Evolutionary conservation across 345 rosid genomes (phyloP).

Genomic region (Aquilaria malaccensis): DNA sequence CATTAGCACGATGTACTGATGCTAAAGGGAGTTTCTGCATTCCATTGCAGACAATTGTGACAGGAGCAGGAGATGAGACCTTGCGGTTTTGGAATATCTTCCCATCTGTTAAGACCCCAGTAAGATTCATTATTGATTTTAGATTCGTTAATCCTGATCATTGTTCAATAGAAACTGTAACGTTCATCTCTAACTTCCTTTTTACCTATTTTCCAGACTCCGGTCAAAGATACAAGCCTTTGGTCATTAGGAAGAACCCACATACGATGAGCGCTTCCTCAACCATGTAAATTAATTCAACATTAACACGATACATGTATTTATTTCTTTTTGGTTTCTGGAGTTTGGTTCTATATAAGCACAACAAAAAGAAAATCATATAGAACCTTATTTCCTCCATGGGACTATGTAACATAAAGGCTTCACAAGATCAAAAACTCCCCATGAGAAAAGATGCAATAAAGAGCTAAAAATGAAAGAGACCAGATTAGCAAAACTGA

Average conservation of each 20-base stretch:
- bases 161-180: too few species aligned
- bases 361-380: neutral
- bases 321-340: neutral
- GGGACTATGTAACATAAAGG: too few species aligned
- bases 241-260: constrained; percentile 92
- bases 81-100: constrained; percentile 89
- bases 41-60: constrained; percentile 74
- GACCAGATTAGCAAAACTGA: neutral
- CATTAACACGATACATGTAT: neutral
- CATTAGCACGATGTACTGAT: too few species aligned
- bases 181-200: neutral
- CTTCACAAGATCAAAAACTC: too few species aligned
- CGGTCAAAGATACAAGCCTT: constrained; percentile 84
- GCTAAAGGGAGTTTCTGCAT: neutral
- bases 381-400: neutral
- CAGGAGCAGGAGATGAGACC: constrained; percentile 98
- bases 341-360: constrained; percentile 10
- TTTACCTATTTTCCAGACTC: constrained; percentile 43
- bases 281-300: too few species aligned
- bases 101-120: constrained; percentile 78
- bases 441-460: too few species aligned
- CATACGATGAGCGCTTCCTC: constrained; percentile 37
- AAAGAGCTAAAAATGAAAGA: neutral
- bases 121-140: constrained; percentile 17
- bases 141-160: neutral